A percentile compares a stretch with the other conserved stretches of the same genome.
phyloP scores from a whole-genome alignment of 129 eudicot genomes.

The Deinandra increscens region DNA sequence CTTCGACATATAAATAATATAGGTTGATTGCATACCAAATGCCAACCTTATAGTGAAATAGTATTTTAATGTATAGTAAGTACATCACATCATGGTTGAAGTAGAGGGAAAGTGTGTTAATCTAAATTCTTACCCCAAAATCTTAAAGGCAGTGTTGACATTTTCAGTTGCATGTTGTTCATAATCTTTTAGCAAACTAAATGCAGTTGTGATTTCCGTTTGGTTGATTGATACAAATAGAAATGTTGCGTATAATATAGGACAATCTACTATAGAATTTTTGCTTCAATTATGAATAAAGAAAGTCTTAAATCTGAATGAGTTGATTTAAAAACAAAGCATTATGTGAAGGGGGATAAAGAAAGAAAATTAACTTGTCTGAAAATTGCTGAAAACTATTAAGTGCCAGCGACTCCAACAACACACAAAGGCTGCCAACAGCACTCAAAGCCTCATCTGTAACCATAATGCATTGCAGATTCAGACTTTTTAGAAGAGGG shows the following conservation, averaged over 20 bases:
- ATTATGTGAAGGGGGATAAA: not conserved
- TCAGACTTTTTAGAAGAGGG: conserved; percentile 51
- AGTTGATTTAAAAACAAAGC: not conserved
- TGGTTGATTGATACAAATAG: too few relatives aligned
- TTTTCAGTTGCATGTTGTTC: not conserved
- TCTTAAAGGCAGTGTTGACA: not conserved
- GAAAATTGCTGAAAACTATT: conserved; percentile 80
- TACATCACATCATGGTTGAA: not conserved
- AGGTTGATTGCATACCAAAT: not conserved
- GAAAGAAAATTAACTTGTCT: conserved; percentile 49
- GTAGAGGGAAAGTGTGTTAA: not conserved
- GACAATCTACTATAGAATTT: too few relatives aligned
- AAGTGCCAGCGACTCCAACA: conserved; percentile 63
- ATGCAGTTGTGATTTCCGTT: too few relatives aligned
- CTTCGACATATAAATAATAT: not conserved
- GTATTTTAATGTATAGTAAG: not conserved
- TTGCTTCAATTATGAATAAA: not conserved
- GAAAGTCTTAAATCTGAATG: not conserved
- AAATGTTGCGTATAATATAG: too few relatives aligned
- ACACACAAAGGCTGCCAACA: conserved; percentile 58
- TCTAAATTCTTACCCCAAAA: not conserved
- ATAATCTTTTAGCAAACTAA: not conserved
- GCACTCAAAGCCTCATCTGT: conserved; percentile 70
- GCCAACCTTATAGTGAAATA: not conserved
- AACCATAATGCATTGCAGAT: conserved; percentile 71